phyloP scores from a whole-genome alignment of 352 stramenopile species.

The Phytopythium chamaehyphon region DNA sequence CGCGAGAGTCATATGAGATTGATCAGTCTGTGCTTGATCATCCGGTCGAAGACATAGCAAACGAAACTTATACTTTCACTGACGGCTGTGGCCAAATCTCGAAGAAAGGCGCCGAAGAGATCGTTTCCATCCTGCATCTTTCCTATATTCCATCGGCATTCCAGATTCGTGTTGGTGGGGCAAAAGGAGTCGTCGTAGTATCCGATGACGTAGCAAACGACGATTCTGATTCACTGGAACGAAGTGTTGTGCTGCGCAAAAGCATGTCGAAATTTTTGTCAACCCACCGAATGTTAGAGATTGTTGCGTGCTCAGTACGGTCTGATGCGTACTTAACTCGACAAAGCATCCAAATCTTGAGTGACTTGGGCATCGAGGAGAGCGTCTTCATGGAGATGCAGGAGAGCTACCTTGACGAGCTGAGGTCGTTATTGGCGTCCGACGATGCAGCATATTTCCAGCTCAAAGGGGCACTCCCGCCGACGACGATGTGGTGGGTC shows the following conservation, averaged over 20 bases:
- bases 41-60: constrained; percentile 39
- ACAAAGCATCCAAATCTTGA: constrained; percentile 74
- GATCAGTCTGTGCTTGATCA: constrained; percentile 38
- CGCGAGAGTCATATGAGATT: constrained; percentile 43
- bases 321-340: constrained; percentile 69
- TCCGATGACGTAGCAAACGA: constrained; percentile 27
- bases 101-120: constrained; percentile 19
- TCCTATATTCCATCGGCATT: constrained; percentile 51
- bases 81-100: constrained; percentile 74
- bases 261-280: constrained; percentile 78
- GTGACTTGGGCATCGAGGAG: constrained; percentile 53
- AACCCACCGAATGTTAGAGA: constrained; percentile 57
- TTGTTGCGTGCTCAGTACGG: constrained; percentile 45
- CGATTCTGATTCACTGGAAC: constrained; percentile 9
- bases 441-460: constrained; percentile 39
- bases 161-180: constrained; percentile 68
- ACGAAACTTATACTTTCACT: constrained; percentile 50
- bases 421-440: constrained; percentile 52
- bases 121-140: constrained; percentile 38
- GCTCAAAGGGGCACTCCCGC: constrained; percentile 39
- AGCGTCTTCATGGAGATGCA: constrained; percentile 65
- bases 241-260: constrained; percentile 37
- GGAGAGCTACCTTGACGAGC: constrained; percentile 55
- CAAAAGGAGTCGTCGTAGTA: constrained; percentile 73
- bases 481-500: constrained; percentile 26